These are phyloP conservation scores for Alternaria novae-zelandiae DNA, from an alignment of 2,329 filamentous ascomycete genomes.

Conservation along the genomic window DNA sequence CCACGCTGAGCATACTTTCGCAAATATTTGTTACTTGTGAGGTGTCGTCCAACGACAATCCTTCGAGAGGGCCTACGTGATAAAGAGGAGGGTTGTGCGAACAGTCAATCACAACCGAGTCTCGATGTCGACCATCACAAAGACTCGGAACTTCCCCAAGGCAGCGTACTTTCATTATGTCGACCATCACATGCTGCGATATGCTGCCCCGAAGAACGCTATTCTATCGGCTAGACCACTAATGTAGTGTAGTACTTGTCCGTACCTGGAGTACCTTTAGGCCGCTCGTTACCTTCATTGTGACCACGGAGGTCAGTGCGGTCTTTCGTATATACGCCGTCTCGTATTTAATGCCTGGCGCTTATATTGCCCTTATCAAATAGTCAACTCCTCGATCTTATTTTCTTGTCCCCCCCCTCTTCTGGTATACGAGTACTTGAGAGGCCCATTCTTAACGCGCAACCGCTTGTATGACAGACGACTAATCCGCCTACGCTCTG, in stretches of 20 bases:
- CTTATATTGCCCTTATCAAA: neutral
- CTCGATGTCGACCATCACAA: neutral
- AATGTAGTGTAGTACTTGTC: neutral
- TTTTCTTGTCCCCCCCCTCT: neutral
- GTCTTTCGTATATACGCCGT: neutral
- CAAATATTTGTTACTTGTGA: neutral
- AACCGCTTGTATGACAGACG: neutral
- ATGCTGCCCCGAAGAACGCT: neutral
- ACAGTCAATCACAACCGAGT: neutral
- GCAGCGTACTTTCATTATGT: accelerated
- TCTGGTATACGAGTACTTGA: neutral
- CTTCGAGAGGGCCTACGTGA: neutral
- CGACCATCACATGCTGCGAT: neutral
- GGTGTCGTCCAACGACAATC: neutral
- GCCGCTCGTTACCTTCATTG: neutral
- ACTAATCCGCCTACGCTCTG: neutral
- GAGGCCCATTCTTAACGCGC: too few relatives aligned
- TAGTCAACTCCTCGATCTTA: neutral
- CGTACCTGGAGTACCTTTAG: neutral
- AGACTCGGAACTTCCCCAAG: neutral
- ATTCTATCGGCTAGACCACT: neutral
- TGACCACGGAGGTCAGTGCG: neutral
- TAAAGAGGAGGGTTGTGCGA: neutral
- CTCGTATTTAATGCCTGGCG: neutral
- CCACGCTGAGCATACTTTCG: neutral